Evolutionary conservation across 2,329 filamentous ascomycete genomes (phyloP).

Genomic region (Nemania sp.): DNA sequence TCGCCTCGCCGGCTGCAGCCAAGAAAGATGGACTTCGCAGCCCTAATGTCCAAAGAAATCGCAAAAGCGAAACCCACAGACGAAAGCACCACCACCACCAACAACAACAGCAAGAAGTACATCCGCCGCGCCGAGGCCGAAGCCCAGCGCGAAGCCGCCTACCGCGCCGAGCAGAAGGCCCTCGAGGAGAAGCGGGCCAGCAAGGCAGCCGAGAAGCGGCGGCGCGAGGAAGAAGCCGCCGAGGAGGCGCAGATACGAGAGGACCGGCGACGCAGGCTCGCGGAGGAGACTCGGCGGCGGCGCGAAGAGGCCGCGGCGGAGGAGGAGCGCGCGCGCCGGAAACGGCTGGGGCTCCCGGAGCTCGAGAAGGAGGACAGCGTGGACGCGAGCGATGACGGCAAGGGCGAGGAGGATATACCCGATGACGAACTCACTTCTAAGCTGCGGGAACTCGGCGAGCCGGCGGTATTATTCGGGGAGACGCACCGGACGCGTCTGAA

Average conservation of each 20-base stretch:
- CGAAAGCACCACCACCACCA: constrained; percentile 13
- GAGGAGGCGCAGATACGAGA: constrained; percentile 76
- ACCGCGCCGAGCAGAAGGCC: constrained; percentile 82
- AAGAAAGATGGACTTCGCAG: constrained; percentile 90
- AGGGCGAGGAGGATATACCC: constrained; percentile 69
- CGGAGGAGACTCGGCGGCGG: constrained; percentile 79
- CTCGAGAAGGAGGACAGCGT: constrained; percentile 55
- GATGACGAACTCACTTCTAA: constrained; percentile 77
- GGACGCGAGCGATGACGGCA: constrained; percentile 59
- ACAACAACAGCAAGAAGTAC: constrained; percentile 73
- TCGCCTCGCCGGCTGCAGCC: neutral
- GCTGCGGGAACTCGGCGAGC: constrained; percentile 79
- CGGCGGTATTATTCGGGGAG: constrained; percentile 84
- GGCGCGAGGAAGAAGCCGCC: constrained; percentile 86
- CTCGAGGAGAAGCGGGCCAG: constrained; percentile 78
- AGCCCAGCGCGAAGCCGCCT: constrained; percentile 81
- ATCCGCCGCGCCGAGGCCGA: constrained; percentile 88
- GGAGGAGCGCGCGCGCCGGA: constrained; percentile 78
- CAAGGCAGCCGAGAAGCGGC: constrained; percentile 81
- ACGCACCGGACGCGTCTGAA: constrained; percentile 74
- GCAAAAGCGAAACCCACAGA: constrained; percentile 73
- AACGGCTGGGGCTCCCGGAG: constrained; percentile 83
- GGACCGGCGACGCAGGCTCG: constrained; percentile 83
- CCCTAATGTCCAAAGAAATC: constrained; percentile 93
- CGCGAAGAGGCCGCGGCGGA: constrained; percentile 79